Conservation (phyloP, 768 basidiomycete genomes). For the Tricholoma bakamatsutake region DNA sequence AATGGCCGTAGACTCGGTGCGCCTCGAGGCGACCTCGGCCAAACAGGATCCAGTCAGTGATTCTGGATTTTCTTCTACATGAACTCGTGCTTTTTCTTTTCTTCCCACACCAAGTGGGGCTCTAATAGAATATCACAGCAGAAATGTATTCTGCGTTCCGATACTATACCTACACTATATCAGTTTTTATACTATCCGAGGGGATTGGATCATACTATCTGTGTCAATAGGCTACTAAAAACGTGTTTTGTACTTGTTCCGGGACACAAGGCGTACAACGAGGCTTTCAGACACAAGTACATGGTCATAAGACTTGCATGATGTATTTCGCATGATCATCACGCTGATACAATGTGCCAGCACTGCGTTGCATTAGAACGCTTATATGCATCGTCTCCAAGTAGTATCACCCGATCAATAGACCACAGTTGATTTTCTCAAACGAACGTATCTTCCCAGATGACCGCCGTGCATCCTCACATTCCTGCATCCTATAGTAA, state of each 20-base stretch:
- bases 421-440: not conserved
- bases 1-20: conserved; percentile 36
- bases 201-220: conserved; percentile 3
- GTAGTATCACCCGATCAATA: conserved; percentile 3
- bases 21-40: conserved; percentile 38
- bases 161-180: conserved; percentile 12
- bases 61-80: conserved; percentile 42
- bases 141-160: conserved; percentile 3
- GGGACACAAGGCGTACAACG: conserved; percentile 5
- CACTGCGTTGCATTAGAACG: conserved; percentile 10
- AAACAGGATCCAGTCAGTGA: conserved; percentile 43
- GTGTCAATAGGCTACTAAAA: conserved; percentile 5
- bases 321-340: conserved; percentile 12
- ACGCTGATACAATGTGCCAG: conserved; percentile 27
- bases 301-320: conserved; percentile 1
- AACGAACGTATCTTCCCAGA: not conserved
- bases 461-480: conserved; percentile 8
- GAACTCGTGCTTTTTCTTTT: conserved; percentile 6
- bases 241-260: conserved; percentile 14
- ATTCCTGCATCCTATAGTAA: not conserved
- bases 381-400: conserved; percentile 9
- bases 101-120: not conserved
- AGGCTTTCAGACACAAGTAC: conserved; percentile 1
- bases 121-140: conserved; percentile 7
- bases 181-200: conserved; percentile 10